Conservation (phyloP, 1,284 basidiomycete genomes). For the Coriolopsis trogii region DNA sequence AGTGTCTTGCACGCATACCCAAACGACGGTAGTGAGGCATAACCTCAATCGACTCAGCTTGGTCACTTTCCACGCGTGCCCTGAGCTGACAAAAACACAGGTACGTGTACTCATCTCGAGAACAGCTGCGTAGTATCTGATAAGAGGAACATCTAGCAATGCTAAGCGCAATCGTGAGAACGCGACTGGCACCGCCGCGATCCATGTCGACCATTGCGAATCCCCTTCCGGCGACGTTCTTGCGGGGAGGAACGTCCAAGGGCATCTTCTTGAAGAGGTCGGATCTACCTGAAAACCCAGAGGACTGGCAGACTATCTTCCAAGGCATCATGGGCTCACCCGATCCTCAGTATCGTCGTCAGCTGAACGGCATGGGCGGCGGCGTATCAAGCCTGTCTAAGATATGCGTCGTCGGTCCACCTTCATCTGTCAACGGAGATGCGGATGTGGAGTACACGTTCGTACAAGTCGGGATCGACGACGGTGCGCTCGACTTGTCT, state of each 20-base stretch:
- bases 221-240: slow-evolving; percentile 60
- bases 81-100: too few species aligned
- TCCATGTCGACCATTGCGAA: slow-evolving; percentile 29
- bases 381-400: slow-evolving; percentile 82
- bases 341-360: slow-evolving; percentile 70
- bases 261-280: slow-evolving; percentile 67
- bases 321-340: slow-evolving; percentile 85
- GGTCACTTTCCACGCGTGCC: too few species aligned
- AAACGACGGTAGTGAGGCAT: neutral
- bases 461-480: slow-evolving; percentile 55
- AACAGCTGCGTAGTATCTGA: too few species aligned
- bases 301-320: slow-evolving; percentile 64
- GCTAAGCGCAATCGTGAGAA: neutral
- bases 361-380: slow-evolving; percentile 85
- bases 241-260: slow-evolving; percentile 81
- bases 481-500: slow-evolving; percentile 59
- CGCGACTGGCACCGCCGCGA: neutral
- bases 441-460: slow-evolving; percentile 71
- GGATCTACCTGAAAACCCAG: slow-evolving; percentile 51
- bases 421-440: slow-evolving; percentile 44
- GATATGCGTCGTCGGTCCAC: slow-evolving; percentile 67
- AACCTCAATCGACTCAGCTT: too few species aligned
- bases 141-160: too few species aligned
- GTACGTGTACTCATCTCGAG: too few species aligned
- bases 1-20: neutral